Evolutionary conservation across 331 rosid species (phyloP), one percentile per base, ranked within the genome.

Genomic region (Erythrophleum ivorense): DNA sequence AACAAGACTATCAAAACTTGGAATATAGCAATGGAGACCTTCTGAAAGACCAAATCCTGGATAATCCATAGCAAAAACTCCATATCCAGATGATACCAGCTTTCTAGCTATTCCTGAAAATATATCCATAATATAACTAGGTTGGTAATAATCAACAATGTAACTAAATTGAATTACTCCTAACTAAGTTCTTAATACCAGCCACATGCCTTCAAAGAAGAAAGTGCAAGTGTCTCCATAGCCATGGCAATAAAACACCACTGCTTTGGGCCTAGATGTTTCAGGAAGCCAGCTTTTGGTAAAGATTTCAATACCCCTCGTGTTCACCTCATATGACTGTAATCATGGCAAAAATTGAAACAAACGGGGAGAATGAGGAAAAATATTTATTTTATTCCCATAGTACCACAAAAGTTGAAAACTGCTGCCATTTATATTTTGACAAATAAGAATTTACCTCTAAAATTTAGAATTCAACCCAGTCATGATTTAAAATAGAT

Each of bases 1-100:
- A 53, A 93, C 97, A 60, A 93, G 92, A 68, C 31, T 43, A 81
- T 95, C 91, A 54, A 95, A 95, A 88, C 91, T 85, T 9, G 88
- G 87, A 85, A 95, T 85, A 83, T 83, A 88, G 83, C 91, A 49
- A 82, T 95, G 99, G 46, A 95, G 97, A 64, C 99, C 99, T 84
- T 91, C 94, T 36, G 99, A 95, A 82, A 95, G 98, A 68, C 99
- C 99, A 63, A 95, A 91, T 60, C 99, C 99, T 1, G 98, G 98
- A 85, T 89, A 95, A 84, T 95, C 99, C 97, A 95, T 93, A n/a
- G 99, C 93, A 66, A 93, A 91, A 83, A 92, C 99, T 38, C 91
- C 94, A 81, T 87, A 95, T 76, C 98, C 98, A 43, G 85, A 55
- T 69, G 79, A 78, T 29, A 91, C 99, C 75, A 95, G 81, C 88